Evolutionary conservation across 1,139 yeast genomes (phyloP), one percentile per base, ranked within the genome.

Genomic region (Petasospora rhodanensis): DNA sequence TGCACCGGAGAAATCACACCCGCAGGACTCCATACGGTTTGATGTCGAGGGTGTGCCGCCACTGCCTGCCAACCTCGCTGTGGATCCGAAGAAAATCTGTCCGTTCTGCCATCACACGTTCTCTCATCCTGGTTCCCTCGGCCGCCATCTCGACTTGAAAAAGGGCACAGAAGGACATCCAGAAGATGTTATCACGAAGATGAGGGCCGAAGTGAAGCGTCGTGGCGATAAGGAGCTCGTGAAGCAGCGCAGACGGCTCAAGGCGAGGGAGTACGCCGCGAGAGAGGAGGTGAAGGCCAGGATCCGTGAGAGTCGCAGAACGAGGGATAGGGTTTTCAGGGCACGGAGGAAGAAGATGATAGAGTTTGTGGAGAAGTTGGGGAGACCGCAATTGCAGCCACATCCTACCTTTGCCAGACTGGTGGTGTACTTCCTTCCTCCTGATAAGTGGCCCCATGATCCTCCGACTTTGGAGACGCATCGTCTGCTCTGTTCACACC

Each of bases 91-190:
- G 44, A 61, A 58, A 43, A 54, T 58, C 31, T 70, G 76, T 43
- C 61, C 62, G 2, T 69, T 70, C 41, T 70, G 76, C 42, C 68
- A 67, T 3, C 60, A 62, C 40, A 60, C 65, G 1, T 70, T 70
- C 42, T 63, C 72, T 3, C 74, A 70, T 42, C 68, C 73, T 2
- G 76, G 76, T 2, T 70, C 76, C 1, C 51, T 70, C 31, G 76
- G 76, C 1, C 56, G 76, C 19, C 76, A 70, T 48, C 45, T 70
- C 22, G 76, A 70, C 40, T 51, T 62, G 31, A 65, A 70, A 36
- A 64, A 68, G 34, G 76, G 76, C 2, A 55, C 70, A 2, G 49
- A 61, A 4, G 35, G 54, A 12, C 76, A 70, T 38, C 76, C 76
- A 0, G 53, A 58, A 2, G 68, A 64, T 6, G 53, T 61, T 24